A percentile compares a stretch with the other conserved stretches of the same genome.
phyloP scores from a whole-genome alignment of 257 asterid genomes.

The Ligustrum vulgare region DNA sequence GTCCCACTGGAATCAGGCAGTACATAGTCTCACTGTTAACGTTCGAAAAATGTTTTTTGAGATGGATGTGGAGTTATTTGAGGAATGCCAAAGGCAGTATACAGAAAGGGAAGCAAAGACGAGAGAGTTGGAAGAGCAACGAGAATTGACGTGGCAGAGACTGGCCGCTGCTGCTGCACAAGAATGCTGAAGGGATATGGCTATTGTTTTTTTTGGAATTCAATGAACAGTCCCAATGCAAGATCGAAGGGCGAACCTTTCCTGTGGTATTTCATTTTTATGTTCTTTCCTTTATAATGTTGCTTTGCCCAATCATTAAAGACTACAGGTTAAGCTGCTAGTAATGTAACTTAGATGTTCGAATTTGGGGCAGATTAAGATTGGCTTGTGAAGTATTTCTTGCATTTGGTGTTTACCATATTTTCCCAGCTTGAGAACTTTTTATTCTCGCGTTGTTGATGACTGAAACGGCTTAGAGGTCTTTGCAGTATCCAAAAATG shows the following conservation, averaged over 20 bases:
- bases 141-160: slow-evolving; percentile 72
- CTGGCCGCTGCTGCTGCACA: slow-evolving; percentile 56
- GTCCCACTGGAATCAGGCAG: slow-evolving; percentile 85
- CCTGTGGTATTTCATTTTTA: slow-evolving; percentile 40
- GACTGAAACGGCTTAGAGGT: not conserved
- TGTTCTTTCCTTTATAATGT: slow-evolving; percentile 19
- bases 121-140: slow-evolving; percentile 48
- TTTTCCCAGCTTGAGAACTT: slow-evolving; percentile 15
- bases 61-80: slow-evolving; percentile 66
- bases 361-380: slow-evolving; percentile 35
- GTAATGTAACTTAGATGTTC: slow-evolving; percentile 48
- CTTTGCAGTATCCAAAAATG: too few species aligned
- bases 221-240: slow-evolving; percentile 16
- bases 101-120: slow-evolving; percentile 48
- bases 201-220: slow-evolving; percentile 1
- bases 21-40: slow-evolving; percentile 58
- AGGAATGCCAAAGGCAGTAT: slow-evolving; percentile 66
- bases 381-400: slow-evolving; percentile 42
- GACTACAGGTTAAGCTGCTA: slow-evolving; percentile 38
- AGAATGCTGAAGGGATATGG: slow-evolving; percentile 31
- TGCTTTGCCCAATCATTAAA: slow-evolving; percentile 35
- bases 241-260: slow-evolving; percentile 33
- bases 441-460: not conserved
- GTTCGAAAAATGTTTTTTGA: slow-evolving; percentile 72
- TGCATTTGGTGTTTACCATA: slow-evolving; percentile 34